Conservation (phyloP, 805 yeast species). For the Kodamaea laetipori region DNA sequence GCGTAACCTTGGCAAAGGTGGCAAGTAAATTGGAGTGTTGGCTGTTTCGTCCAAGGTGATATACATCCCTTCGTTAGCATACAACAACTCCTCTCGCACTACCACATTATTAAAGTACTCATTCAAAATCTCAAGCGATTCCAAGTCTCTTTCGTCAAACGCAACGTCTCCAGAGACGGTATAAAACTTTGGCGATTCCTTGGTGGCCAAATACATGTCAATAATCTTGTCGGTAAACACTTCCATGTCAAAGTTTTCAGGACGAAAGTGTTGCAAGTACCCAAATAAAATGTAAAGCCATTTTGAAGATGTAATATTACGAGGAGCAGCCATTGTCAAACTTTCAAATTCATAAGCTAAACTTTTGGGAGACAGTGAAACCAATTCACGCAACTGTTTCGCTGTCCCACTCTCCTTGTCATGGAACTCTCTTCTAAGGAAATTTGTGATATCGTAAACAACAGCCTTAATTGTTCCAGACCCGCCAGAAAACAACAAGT, state of each 20-base stretch:
- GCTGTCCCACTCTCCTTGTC: conserved; percentile 18
- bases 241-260: conserved; percentile 24
- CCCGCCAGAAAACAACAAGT: conserved; percentile 29
- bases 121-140: conserved; percentile 22
- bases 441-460: conserved; percentile 36
- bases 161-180: conserved; percentile 10
- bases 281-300: conserved; percentile 33
- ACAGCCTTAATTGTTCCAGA: conserved; percentile 36
- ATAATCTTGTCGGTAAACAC: conserved; percentile 33
- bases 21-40: conserved; percentile 30
- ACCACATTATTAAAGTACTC: conserved; percentile 28
- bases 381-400: conserved; percentile 25
- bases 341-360: neutral
- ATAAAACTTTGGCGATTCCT: conserved; percentile 15
- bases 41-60: conserved; percentile 28
- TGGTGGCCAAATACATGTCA: conserved; percentile 30
- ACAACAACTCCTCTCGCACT: conserved; percentile 27
- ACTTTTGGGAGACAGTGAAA: conserved; percentile 14
- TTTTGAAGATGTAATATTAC: conserved; percentile 15
- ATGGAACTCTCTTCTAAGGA: conserved; percentile 32
- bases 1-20: conserved; percentile 36
- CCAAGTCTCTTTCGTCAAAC: conserved; percentile 15
- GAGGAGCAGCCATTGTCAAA: neutral
- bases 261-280: conserved; percentile 24
- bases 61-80: conserved; percentile 17